Evolutionary conservation across 495 filamentous ascomycete genomes (phyloP).

Genomic region (Echria macrotheca): DNA sequence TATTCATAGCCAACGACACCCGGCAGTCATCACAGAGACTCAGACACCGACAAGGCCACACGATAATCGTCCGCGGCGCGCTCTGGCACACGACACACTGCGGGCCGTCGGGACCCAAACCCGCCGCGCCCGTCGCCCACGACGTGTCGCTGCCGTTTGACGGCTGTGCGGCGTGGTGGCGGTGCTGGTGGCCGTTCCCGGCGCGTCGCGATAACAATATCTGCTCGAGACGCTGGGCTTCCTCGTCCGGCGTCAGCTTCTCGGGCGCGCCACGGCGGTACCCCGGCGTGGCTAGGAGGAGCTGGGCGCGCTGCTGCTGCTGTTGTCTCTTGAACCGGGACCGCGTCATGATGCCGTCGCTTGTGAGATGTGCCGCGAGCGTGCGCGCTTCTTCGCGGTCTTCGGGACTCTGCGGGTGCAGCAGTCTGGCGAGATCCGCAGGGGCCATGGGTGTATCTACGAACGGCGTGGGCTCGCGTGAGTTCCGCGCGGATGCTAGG

Average conservation of each 20-base stretch:
- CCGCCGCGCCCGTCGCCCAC: conserved; percentile 64
- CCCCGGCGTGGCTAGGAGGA: conserved; percentile 54
- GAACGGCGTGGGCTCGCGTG: conserved; percentile 54
- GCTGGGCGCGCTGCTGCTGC: conserved; percentile 58
- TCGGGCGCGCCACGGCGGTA: conserved; percentile 19
- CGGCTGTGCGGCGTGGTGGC: not conserved
- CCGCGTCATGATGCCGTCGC: conserved; percentile 69
- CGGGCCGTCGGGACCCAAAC: conserved; percentile 68
- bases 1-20: conserved; percentile 90
- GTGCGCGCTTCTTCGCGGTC: conserved; percentile 75
- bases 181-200: conserved; percentile 8
- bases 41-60: conserved; percentile 94
- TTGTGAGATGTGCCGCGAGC: conserved; percentile 72
- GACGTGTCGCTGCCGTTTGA: conserved; percentile 24
- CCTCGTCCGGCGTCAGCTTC: conserved; percentile 58
- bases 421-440: conserved; percentile 67
- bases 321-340: conserved; percentile 63
- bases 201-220: conserved; percentile 64
- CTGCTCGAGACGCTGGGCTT: conserved; percentile 72
- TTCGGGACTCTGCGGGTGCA: conserved; percentile 73
- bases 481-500: conserved; percentile 16
- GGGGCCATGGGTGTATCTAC: conserved; percentile 61
- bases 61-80: conserved; percentile 79
- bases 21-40: conserved; percentile 93
- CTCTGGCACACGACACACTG: conserved; percentile 92